A percentile compares a stretch with the other conserved stretches of the same genome.
phyloP scores from a whole-genome alignment of 495 filamentous ascomycete genomes.

The Lasiosphaeria miniovina region DNA sequence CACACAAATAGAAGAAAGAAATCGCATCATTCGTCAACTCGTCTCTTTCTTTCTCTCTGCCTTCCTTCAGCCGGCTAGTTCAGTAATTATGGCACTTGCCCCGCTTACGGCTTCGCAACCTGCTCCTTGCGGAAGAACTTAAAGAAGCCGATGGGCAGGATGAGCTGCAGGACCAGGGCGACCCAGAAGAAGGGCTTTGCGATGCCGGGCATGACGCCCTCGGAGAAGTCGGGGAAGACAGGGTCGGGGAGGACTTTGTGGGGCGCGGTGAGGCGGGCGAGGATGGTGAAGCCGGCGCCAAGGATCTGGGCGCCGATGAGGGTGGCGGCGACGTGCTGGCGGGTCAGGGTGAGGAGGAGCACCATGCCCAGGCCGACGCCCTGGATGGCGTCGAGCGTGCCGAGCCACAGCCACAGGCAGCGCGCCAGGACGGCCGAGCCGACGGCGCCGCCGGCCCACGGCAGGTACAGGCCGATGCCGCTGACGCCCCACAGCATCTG shows the following conservation, averaged over 20 bases:
- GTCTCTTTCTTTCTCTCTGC: too few relatives aligned
- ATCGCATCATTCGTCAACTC: too few relatives aligned
- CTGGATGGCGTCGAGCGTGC: slow-evolving; percentile 58
- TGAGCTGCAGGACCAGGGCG: slow-evolving; percentile 55
- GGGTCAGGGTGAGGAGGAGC: slow-evolving; percentile 56
- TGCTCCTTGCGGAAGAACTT: slow-evolving; percentile 70
- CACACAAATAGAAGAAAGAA: too few relatives aligned
- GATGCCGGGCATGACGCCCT: slow-evolving; percentile 33
- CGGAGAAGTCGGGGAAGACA: slow-evolving; percentile 57
- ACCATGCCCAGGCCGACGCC: slow-evolving; percentile 60
- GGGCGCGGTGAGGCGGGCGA: slow-evolving; percentile 49
- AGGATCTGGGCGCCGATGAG: slow-evolving; percentile 56
- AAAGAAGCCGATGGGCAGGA: slow-evolving; percentile 54
- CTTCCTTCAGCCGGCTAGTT: too few relatives aligned
- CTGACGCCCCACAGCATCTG: slow-evolving; percentile 61
- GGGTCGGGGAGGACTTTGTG: slow-evolving; percentile 52
- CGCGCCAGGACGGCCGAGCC: slow-evolving; percentile 49
- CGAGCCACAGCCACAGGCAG: slow-evolving; percentile 60
- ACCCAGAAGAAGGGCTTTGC: slow-evolving; percentile 64
- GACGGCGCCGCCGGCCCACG: slow-evolving; percentile 49
- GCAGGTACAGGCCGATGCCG: slow-evolving; percentile 53
- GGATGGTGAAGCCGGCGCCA: slow-evolving; percentile 36
- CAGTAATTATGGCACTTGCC: too few relatives aligned
- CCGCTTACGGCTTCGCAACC: slow-evolving; percentile 57
- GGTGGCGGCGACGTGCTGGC: slow-evolving; percentile 56